phyloP scores from a whole-genome alignment of 805 yeast genomes.

The Lipomyces oligophaga region DNA sequence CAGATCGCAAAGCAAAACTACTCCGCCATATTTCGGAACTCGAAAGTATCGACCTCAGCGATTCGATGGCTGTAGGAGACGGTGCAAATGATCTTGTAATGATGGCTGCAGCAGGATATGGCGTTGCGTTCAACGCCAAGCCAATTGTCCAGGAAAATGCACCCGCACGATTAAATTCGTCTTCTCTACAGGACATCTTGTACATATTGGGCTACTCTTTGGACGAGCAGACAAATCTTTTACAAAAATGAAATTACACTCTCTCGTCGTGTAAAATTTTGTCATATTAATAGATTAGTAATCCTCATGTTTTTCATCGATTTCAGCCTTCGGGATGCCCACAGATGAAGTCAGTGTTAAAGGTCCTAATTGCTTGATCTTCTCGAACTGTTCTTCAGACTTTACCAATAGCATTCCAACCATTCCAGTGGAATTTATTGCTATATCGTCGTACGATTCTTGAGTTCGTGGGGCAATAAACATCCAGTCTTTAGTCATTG shows the following conservation, averaged over 20 bases:
- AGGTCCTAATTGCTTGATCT: conserved; percentile 43
- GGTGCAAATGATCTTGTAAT: conserved; percentile 94
- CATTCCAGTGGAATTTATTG: conserved; percentile 71
- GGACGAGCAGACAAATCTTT: conserved; percentile 45
- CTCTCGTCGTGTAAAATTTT: neutral
- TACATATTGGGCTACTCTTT: conserved; percentile 76
- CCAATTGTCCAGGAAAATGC: conserved; percentile 82
- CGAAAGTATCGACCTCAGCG: conserved; percentile 48
- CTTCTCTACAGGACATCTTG: conserved; percentile 67
- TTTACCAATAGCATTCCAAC: conserved; percentile 78
- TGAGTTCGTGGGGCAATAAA: conserved; percentile 77
- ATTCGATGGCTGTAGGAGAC: conserved; percentile 38
- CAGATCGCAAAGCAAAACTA: conserved; percentile 72
- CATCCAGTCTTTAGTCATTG: conserved; percentile 79
- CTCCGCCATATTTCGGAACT: conserved; percentile 56
- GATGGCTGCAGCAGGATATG: conserved; percentile 90
- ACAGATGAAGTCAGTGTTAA: conserved; percentile 54
- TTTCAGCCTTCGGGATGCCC: conserved; percentile 51
- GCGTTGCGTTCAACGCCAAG: conserved; percentile 96
- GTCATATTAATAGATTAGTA: conserved; percentile 6
- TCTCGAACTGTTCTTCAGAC: conserved; percentile 50
- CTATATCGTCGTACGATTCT: conserved; percentile 51
- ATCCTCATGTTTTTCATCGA: conserved; percentile 29
- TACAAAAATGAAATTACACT: conserved; percentile 5
- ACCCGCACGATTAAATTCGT: conserved; percentile 73